Percentiles rank a stretch among this genome's conserved stretches.
Evolutionary conservation across 169 alveolate species (phyloP).

Genomic region (Cryptosporidium felis): DNA sequence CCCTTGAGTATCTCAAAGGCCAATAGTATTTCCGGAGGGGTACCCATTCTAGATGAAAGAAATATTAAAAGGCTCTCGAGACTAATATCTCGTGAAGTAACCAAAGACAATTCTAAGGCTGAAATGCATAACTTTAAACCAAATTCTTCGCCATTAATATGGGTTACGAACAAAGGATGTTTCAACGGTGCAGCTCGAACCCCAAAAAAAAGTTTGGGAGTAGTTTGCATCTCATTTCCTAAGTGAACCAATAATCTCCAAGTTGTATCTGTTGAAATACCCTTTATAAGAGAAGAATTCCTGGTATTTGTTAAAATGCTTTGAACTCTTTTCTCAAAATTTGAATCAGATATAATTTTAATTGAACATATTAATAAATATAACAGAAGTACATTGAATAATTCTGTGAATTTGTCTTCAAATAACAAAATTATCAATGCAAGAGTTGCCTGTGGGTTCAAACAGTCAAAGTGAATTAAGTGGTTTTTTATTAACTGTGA

Average conservation of each 20-base stretch:
- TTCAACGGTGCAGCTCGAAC: no score
- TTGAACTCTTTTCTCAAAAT: no score
- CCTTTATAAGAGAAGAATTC: no score
- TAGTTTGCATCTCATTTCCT: no score
- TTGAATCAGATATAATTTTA: no score
- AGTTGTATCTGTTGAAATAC: no score
- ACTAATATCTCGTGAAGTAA: neutral
- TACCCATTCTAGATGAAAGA: neutral
- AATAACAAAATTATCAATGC: neutral
- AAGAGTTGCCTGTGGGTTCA: neutral
- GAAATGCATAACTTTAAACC: constrained; percentile 1
- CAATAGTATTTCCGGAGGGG: neutral
- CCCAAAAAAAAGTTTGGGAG: no score
- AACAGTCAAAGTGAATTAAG: neutral
- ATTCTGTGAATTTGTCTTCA: no score
- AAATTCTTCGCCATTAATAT: neutral
- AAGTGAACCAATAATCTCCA: no score
- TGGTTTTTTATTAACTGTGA: neutral
- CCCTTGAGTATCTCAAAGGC: neutral
- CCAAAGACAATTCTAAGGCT: neutral
- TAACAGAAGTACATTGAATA: no score
- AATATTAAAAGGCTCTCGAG: neutral
- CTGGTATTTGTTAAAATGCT: no score
- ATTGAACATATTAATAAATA: no score
- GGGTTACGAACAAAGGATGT: neutral